phyloP scores from a whole-genome alignment of 2,329 filamentous ascomycete genomes.

The Aspergillus carbonarius region DNA sequence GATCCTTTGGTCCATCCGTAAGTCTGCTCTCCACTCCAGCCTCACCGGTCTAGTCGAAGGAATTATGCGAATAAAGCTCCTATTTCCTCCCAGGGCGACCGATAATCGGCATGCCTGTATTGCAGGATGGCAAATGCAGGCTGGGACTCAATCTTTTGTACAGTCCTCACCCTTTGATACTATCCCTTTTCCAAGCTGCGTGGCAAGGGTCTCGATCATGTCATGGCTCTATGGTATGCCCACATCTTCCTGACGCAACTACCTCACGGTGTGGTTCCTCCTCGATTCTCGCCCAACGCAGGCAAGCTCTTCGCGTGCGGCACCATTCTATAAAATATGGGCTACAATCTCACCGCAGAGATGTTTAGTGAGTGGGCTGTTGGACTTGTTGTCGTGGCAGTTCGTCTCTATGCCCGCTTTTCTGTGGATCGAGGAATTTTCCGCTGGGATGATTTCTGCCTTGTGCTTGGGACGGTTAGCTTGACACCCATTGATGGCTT shows the following conservation, averaged over 20 bases:
- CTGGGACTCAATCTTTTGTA: no score
- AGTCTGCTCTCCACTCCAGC: neutral
- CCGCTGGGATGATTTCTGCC: slow-evolving; percentile 19
- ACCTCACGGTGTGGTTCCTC: no score
- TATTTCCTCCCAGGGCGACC: neutral
- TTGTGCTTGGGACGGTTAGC: slow-evolving; percentile 13
- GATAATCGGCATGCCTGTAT: neutral
- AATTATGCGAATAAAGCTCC: neutral
- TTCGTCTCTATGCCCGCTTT: slow-evolving; percentile 22
- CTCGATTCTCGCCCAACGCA: neutral
- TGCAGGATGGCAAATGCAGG: neutral
- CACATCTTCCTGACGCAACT: neutral
- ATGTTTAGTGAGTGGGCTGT: slow-evolving; percentile 21
- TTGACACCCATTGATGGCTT: neutral
- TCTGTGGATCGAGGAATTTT: slow-evolving; percentile 12
- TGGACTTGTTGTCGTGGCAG: slow-evolving; percentile 14
- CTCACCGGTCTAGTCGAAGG: neutral
- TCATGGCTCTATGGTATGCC: neutral
- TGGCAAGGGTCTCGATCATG: neutral
- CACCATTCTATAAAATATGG: slow-evolving; percentile 2
- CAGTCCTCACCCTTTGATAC: neutral
- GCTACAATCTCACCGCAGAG: slow-evolving; percentile 19
- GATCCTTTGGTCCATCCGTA: neutral
- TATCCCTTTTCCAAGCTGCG: neutral
- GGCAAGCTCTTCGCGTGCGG: neutral